These are phyloP conservation scores for Chrysanthemum lavandulifolium DNA, from an alignment of 129 eudicot species.

Conservation along the genomic window DNA sequence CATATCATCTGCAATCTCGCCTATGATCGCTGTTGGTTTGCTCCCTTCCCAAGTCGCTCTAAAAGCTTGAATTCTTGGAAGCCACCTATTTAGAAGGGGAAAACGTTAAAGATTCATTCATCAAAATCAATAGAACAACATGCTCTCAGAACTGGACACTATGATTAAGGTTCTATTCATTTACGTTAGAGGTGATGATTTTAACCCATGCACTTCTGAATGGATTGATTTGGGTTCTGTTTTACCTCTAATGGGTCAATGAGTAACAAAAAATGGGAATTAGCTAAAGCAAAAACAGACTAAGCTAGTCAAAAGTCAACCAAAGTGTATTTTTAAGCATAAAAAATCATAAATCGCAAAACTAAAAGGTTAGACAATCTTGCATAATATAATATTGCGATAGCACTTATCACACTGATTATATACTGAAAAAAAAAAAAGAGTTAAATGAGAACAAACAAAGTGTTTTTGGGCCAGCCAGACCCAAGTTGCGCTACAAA, in stretches of 20 bases:
- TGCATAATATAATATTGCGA: no score
- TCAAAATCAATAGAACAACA: constrained; percentile 9
- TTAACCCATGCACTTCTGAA: neutral
- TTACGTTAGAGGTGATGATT: neutral
- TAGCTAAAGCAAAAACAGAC: neutral
- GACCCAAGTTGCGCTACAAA: neutral
- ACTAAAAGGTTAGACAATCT: no score
- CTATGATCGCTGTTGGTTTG: constrained; percentile 89
- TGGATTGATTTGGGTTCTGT: neutral
- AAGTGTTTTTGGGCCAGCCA: neutral
- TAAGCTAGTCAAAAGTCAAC: neutral
- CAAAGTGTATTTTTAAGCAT: neutral
- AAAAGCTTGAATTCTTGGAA: constrained; percentile 85
- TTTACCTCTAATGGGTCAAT: neutral
- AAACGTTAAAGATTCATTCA: neutral
- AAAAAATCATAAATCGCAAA: no score
- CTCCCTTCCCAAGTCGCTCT: constrained; percentile 96
- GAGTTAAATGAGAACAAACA: neutral
- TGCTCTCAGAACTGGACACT: neutral
- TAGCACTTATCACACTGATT: no score
- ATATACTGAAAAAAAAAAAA: no score
- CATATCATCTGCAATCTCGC: constrained; percentile 97
- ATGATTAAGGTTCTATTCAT: neutral
- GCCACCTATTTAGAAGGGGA: constrained; percentile 48
- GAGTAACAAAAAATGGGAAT: neutral